phyloP scores from a whole-genome alignment of 352 stramenopile species.

The Phytophthora hibernalis region DNA sequence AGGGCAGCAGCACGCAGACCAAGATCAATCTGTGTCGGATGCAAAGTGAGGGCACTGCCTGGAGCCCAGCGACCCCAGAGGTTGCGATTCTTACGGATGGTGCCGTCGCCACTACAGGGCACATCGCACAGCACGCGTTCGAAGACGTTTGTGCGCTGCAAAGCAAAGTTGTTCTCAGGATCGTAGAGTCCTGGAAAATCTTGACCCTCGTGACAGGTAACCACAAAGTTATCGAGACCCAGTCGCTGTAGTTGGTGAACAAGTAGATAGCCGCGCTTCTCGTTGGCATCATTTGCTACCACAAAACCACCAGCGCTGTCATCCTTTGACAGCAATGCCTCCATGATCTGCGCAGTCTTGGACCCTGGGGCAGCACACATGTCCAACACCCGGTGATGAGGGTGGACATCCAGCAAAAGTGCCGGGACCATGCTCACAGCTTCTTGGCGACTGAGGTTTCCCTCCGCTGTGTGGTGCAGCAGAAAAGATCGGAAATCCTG shows the following conservation, averaged over 20 bases:
- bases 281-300: conserved; percentile 96
- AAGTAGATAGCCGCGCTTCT: conserved; percentile 97
- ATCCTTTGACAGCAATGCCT: conserved; percentile 50
- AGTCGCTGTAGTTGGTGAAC: conserved; percentile 92
- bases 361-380: conserved; percentile 95
- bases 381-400: conserved; percentile 79
- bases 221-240: conserved; percentile 79
- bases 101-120: conserved; percentile 98
- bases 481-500: conserved; percentile 94
- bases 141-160: conserved; percentile 84
- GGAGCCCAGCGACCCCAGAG: conserved; percentile 93
- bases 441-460: conserved; percentile 97
- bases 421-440: conserved; percentile 98
- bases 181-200: conserved; percentile 93
- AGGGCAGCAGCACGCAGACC: conserved; percentile 90
- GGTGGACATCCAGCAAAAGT: conserved; percentile 94
- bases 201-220: conserved; percentile 94
- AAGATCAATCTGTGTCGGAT: conserved; percentile 94
- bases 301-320: conserved; percentile 79
- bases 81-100: conserved; percentile 96
- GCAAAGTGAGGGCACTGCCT: conserved; percentile 87
- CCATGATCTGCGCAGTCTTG: conserved; percentile 99
- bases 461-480: conserved; percentile 89
- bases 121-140: conserved; percentile 98
- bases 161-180: conserved; percentile 12